These are phyloP conservation scores for Trichosphaerium sp. DNA, from an alignment of 78 protist species.

Conservation along the genomic window DNA sequence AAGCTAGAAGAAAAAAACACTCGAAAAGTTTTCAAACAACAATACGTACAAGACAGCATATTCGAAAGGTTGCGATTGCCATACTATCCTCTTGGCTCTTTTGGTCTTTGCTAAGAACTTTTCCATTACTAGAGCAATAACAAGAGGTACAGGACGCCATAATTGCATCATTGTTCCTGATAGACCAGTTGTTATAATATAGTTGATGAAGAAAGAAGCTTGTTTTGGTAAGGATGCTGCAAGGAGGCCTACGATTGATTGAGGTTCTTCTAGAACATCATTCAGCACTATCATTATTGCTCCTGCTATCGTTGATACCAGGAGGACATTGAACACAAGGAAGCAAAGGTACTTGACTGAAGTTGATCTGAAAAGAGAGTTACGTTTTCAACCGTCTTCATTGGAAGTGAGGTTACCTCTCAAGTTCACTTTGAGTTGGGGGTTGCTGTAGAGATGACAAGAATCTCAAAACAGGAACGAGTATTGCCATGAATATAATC, in stretches of 20 bases:
- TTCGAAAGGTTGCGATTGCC: no score
- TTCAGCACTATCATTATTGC: conserved; percentile 1
- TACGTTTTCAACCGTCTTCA: neutral
- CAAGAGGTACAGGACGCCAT: no score
- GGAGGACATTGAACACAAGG: conserved; percentile 15
- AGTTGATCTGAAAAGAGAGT: neutral
- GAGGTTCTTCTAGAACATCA: neutral
- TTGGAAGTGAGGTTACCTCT: neutral
- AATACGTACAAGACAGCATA: no score
- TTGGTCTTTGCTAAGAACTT: no score
- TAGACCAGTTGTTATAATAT: neutral
- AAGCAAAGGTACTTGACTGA: neutral
- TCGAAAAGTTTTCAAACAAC: no score
- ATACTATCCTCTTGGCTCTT: no score
- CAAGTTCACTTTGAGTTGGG: no score
- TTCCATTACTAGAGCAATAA: no score
- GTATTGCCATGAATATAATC: conserved; percentile 3
- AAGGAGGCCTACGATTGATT: neutral
- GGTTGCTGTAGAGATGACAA: neutral
- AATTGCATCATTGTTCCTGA: no score
- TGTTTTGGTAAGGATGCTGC: conserved; percentile 5
- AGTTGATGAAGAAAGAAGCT: conserved; percentile 24
- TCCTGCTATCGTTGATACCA: conserved; percentile 2
- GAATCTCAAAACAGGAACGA: conserved; percentile 1
- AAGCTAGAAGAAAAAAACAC: no score